Base-by-base conservation (phyloP, 1,284 basidiomycete genomes). In the Heterobasidion parviporum region DNA sequence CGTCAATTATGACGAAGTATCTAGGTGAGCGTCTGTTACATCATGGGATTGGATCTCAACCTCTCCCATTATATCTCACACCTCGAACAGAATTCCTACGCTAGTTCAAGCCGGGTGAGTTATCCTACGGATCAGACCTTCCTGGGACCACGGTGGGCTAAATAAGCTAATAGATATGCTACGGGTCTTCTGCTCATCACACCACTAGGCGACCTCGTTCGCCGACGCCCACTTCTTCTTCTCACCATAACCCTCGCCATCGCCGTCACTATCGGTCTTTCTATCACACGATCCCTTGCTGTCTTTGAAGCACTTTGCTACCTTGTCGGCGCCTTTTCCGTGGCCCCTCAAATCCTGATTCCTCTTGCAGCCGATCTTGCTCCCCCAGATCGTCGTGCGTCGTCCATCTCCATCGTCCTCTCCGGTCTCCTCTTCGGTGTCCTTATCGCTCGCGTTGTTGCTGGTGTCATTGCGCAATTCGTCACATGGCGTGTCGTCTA, bases 1-100 rank as follows among this genome's bases (percentile, higher is more conserved):
- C 48, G 83, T 85, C 3, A 68, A 74, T 2, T 82, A 89, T 63
- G 71, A 73, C 36, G 71, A 77, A 51, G 77, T 88, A 47, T 83
- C 87, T 15, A 68, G 67, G 80, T 78, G 56, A n/a, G 74, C 41
- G 6, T 18, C 32, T 16, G 15, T 20, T 33, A 15, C 16, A 18
- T 18, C 15, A 20, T 32, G 7, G 57, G 46, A 44, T 67, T 75
- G 50, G 64, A 84, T 81, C 84, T 90, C 87, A 87, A 70, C 6
- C 3, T 14, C 12, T 1, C 14, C 54, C 20, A 36, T n/a, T n/a
- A 32, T 44, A n/a, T 16, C 16, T 16, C 26, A 26, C 26, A 5
- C 5, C 26, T 26, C 5, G 26, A 26, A 26, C 45, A 70, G 72
- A 8, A 72, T 81, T 3, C 78, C 80, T 1, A 80, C 78, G 0